These are phyloP conservation scores for Huntiella decipiens DNA, from an alignment of 2,329 filamentous ascomycete genomes.

Conservation along the genomic window DNA sequence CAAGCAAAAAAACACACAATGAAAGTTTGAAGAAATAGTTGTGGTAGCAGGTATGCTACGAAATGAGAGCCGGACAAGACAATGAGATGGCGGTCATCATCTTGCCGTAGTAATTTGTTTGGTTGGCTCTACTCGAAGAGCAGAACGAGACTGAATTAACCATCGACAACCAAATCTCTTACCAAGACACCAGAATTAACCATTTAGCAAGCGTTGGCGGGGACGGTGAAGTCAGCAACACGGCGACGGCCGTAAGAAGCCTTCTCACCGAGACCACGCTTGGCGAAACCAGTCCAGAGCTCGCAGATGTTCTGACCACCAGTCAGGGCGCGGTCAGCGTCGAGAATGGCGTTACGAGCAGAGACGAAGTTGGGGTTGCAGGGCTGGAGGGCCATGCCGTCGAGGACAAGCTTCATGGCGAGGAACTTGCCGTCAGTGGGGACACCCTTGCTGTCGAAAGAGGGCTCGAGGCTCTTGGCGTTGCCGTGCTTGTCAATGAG, in stretches of 20 bases:
- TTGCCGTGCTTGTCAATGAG: conserved; percentile 36
- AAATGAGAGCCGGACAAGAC: too few species aligned
- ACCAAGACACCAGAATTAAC: too few species aligned
- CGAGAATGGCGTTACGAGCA: conserved; percentile 34
- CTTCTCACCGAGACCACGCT: conserved; percentile 30
- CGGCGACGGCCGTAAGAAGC: conserved; percentile 18
- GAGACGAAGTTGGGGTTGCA: conserved; percentile 35
- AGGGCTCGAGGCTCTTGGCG: conserved; percentile 23
- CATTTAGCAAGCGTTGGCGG: conserved; percentile 14
- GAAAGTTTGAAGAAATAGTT: too few species aligned
- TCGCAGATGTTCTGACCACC: conserved; percentile 30
- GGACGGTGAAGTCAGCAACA: conserved; percentile 18
- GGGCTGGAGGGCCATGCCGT: conserved; percentile 35
- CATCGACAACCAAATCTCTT: too few species aligned
- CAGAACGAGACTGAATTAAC: too few species aligned
- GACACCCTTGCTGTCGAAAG: conserved; percentile 23
- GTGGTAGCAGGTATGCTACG: too few species aligned
- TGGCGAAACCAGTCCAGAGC: conserved; percentile 36
- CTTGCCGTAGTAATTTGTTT: too few species aligned
- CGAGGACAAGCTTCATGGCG: conserved; percentile 31
- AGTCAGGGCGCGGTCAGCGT: conserved; percentile 33
- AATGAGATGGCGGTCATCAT: too few species aligned
- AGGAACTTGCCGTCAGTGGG: conserved; percentile 34
- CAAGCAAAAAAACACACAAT: too few species aligned
- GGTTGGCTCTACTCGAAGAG: too few species aligned